These are phyloP conservation scores for Capsicum chinense DNA, from an alignment of 257 asterid species.

Conservation along the genomic window DNA sequence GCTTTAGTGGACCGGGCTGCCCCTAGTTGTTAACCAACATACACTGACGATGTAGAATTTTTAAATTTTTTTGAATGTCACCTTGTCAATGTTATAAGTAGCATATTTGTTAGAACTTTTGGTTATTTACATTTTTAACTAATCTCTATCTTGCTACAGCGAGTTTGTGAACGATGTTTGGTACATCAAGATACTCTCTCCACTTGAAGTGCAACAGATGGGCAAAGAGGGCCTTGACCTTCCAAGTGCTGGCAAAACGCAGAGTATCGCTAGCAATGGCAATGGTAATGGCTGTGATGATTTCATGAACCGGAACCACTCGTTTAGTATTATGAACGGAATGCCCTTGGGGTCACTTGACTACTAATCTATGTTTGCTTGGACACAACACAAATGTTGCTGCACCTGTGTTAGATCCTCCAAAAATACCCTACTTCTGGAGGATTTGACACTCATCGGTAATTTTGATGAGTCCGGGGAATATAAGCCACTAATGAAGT, in stretches of 20 bases:
- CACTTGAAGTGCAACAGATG: slow-evolving; percentile 95
- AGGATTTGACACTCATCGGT: not conserved
- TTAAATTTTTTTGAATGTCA: not conserved
- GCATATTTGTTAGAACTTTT: not conserved
- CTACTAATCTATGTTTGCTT: slow-evolving; percentile 41
- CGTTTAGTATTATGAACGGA: slow-evolving; percentile 56
- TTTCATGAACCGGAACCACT: slow-evolving; percentile 50
- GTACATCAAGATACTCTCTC: slow-evolving; percentile 91
- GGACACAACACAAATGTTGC: not conserved
- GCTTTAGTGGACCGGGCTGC: no score
- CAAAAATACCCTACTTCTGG: not conserved
- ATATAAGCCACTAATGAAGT: slow-evolving; percentile 15
- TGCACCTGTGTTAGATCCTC: not conserved
- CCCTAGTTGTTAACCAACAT: not conserved
- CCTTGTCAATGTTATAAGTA: not conserved
- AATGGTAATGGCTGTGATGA: slow-evolving; percentile 57
- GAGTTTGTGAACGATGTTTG: slow-evolving; percentile 85
- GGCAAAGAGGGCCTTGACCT: slow-evolving; percentile 78
- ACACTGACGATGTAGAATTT: not conserved
- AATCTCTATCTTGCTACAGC: slow-evolving; percentile 41
- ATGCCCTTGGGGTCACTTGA: slow-evolving; percentile 73
- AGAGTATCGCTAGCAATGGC: slow-evolving; percentile 48
- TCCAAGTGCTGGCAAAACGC: slow-evolving; percentile 50
- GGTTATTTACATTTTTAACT: not conserved
- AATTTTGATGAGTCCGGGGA: not conserved